Base-by-base conservation (phyloP, 2,329 filamentous ascomycete genomes). In the Aphanoascus verrucosus region DNA sequence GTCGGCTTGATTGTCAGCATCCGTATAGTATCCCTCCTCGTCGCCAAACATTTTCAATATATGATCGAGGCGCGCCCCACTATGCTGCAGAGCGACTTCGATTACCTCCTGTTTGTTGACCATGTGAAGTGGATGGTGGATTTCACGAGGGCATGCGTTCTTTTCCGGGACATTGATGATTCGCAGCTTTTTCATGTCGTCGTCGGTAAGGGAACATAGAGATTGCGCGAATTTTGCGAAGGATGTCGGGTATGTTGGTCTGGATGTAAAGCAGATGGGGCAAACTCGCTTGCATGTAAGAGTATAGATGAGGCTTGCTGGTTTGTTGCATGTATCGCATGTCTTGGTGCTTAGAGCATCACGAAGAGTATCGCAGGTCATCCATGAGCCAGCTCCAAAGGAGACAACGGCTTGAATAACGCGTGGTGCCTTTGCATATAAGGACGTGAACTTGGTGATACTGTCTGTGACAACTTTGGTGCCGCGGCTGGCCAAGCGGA, bases 351-450 rank as follows among this genome's bases (percentile, higher is more conserved):
- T 55, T 1, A 69, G 58, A 1, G 58, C 52, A 3, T 51, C 51
- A 12, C 59, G 57, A 31, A 69, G 55, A 1, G 56, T 20, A 7
- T 56, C 45, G 41, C 60, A 60, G 11, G 62, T 46, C 43, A 66
- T 61, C 45, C 46, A 48, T 20, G 50, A 49, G 32, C 66, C 51
- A 11, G 66, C 52, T 5, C 31, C 49, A 41, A 64, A 64, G 45
- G 58, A 53, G 14, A 57, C 57, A 38, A 67, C 54, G n/a, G 60
- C 62, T 2, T 43, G 49, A 48, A 68, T 42, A n/a, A 60, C 50
- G 31, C 55, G 52, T n/a, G 63, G 65, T 3, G 64, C 66, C 51
- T 67, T 77, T 58, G 74, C 72, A 35, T 72, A 69, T 35, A 69
- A 62, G 34, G 72, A 68, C 67, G 69, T 74, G 31, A 69, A 66